phyloP scores from a whole-genome alignment of 1,284 basidiomycete genomes.

The Ceratobasidium sp. region DNA sequence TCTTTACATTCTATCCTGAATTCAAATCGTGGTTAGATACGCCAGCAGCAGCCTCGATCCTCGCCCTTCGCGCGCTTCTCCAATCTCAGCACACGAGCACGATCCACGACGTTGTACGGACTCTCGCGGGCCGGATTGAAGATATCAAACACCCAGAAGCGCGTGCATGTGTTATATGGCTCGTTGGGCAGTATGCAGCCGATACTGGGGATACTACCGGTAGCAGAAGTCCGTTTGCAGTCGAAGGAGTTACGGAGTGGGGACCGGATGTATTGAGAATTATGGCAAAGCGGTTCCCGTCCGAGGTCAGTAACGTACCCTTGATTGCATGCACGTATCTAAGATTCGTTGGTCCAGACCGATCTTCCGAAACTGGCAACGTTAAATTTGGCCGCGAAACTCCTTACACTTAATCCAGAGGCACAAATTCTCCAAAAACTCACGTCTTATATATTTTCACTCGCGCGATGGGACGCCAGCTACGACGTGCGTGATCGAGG shows the following conservation, averaged over 20 bases:
- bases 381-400: slow-evolving; percentile 82
- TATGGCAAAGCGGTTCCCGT: slow-evolving; percentile 71
- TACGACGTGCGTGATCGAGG: slow-evolving; percentile 91
- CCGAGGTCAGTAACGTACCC: slow-evolving; percentile 61
- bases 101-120: slow-evolving; percentile 62
- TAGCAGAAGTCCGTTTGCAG: slow-evolving; percentile 45
- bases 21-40: slow-evolving; percentile 56
- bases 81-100: slow-evolving; percentile 62
- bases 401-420: slow-evolving; percentile 72
- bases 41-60: slow-evolving; percentile 77
- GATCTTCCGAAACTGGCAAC: slow-evolving; percentile 79
- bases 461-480: slow-evolving; percentile 86
- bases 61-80: slow-evolving; percentile 84
- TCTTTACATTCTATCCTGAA: not conserved
- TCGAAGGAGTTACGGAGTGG: slow-evolving; percentile 64
- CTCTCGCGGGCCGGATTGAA: slow-evolving; percentile 76
- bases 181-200: slow-evolving; percentile 84
- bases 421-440: slow-evolving; percentile 59
- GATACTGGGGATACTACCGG: slow-evolving; percentile 43
- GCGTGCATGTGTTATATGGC: slow-evolving; percentile 85
- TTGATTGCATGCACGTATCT: not conserved
- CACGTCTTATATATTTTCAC: slow-evolving; percentile 74
- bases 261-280: slow-evolving; percentile 86
- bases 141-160: slow-evolving; percentile 80
- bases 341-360: slow-evolving; percentile 52